Evolutionary conservation across 176 grass and related monocot genomes (phyloP), one percentile per base, ranked within the genome.

Genomic region (Pontederia paniculata): DNA sequence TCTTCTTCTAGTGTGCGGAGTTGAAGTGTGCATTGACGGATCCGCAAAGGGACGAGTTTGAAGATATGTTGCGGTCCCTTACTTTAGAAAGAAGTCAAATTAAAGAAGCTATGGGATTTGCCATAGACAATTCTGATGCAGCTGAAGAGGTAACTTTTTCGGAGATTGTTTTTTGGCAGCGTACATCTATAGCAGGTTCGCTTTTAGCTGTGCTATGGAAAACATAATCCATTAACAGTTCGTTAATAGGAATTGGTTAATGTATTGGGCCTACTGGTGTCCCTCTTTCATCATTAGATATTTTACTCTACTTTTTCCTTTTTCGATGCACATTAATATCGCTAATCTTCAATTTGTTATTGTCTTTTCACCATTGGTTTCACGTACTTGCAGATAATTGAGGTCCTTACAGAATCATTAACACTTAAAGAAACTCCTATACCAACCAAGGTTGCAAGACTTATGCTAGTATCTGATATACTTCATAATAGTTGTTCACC

Each of bases 381-480:
- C 23, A 23, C 44, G 13, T 41, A 67, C 54, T 62, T 21, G 42
- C 80, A 98, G 93, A 80, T 98, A 80, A 86, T 98, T 15, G 93
- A 91, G 71, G 93, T 98, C 65, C 81, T 98, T 57, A 81, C 87
- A 37, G 83, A 98, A 80, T 98, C 87, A 53, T 79, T 98, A 65
- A 98, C 87, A 45, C 74, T 98, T 13, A 98, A 82, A 72, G 93
- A 98, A 69, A 88, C 93, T 12, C 60, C 87, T 68, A 84, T 98
- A 58, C 93, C 87, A 58, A 91, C 87, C 55, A 98, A 98, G 69
- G 93, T 98, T 69, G 93, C 93, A 55, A 82, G 93, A 62, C 77
- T 98, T 69, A 98, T 98, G 87, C 66, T 98, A 62, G 78, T 98
- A 58, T 98, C 93, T 22, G 93, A 91, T 50, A 98, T 98, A 61